These are phyloP conservation scores for Mucor sp. DNA, from an alignment of 371 early-diverging fungal genomes.

Conservation along the genomic window DNA sequence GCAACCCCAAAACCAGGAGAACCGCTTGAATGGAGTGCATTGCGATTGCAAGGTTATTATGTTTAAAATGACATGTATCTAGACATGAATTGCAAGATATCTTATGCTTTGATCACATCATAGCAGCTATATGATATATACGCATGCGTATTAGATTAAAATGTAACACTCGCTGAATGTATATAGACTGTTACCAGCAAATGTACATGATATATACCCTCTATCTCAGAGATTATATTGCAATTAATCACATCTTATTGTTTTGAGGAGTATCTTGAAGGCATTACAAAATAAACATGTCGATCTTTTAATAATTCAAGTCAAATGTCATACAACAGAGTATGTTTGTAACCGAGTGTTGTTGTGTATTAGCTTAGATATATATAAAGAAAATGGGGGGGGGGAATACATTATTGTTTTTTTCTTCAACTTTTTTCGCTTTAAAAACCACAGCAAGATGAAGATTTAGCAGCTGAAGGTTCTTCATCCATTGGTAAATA, in stretches of 20 bases:
- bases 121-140: no score
- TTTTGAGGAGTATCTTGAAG: not conserved
- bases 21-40: not conserved
- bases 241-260: not conserved
- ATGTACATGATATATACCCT: not conserved
- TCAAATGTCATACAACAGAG: not conserved
- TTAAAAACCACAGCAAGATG: conserved; percentile 44
- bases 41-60: not conserved
- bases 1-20: not conserved
- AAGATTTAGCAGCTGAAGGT: conserved; percentile 32
- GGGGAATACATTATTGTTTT: conserved; percentile 3
- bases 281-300: not conserved
- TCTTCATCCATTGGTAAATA: conserved; percentile 41
- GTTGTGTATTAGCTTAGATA: no score
- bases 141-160: no score
- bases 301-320: not conserved
- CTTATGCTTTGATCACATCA: no score
- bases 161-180: no score
- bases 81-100: no score
- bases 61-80: no score
- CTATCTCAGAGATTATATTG: not conserved
- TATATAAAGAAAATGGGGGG: not conserved
- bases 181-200: not conserved
- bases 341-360: not conserved
- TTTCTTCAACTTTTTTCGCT: no score